phyloP scores from a whole-genome alignment of 176 grass and related monocot genomes.

The Eremochloa ophiuroides region DNA sequence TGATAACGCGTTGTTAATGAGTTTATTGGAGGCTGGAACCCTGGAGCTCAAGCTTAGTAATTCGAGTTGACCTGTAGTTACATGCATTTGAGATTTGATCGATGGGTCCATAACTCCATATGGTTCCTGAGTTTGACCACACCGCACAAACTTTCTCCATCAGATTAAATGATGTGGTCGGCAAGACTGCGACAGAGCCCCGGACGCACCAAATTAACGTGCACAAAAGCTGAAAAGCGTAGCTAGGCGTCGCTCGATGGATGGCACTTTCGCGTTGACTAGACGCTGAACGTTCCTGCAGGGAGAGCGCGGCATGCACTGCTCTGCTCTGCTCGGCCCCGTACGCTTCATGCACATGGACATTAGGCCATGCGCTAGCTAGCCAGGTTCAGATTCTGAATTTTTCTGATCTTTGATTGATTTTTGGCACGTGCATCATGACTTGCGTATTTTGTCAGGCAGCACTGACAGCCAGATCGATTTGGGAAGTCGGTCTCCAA shows the following conservation, averaged over 20 bases:
- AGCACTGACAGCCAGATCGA: neutral
- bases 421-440: neutral
- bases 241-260: neutral
- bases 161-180: neutral
- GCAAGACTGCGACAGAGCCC: neutral
- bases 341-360: neutral
- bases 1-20: too few species aligned
- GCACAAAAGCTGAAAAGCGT: slow-evolving; percentile 13
- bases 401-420: too few species aligned
- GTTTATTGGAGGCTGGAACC: too few species aligned
- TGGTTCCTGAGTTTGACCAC: neutral
- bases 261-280: slow-evolving; percentile 9
- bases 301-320: neutral
- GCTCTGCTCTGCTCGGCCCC: neutral
- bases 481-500: neutral
- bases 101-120: neutral
- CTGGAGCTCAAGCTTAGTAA: too few species aligned
- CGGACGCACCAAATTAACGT: slow-evolving; percentile 14
- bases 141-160: neutral
- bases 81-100: neutral
- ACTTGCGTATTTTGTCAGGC: neutral
- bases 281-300: neutral
- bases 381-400: neutral
- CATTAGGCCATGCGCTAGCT: neutral
- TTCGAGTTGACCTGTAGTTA: too few species aligned